Base-by-base conservation (phyloP, 1,139 yeast genomes). In the Yarrowia galli region DNA sequence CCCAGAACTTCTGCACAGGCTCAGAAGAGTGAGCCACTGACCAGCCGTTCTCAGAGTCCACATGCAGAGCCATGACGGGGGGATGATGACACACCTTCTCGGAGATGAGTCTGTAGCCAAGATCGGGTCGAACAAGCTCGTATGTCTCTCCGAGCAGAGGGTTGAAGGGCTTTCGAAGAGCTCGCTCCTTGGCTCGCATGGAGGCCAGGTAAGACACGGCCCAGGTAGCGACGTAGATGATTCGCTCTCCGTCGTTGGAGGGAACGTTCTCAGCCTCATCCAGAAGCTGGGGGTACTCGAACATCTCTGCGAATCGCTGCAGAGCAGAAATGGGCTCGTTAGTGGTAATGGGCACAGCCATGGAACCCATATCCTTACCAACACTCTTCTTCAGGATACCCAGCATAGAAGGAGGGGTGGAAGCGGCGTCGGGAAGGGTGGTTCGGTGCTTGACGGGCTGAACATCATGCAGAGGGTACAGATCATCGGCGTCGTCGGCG, bases 1-100 rank as follows among this genome's bases (percentile, higher is more conserved):
- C 98, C 97, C 98, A 95, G 74, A 91, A 92, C 76, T 92, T 92
- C 74, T 93, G 98, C 38, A 86, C 84, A 0, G 99, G 98, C 40
- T 88, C 83, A 2, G 96, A 87, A 15, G 90, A 84, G 75, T 87
- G 91, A 60, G 84, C 83, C 65, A 92, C 80, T n/a, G 85, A 85
- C 98, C 99, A 95, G 38, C 83, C 79, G 13, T 80, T 78, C 28
- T 38, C 46, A 23, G 91, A 82, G 70, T 93, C 97, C 7, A 87
- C 92, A 75, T 86, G 88, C 49, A 89, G 82, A 1, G 97, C 97
- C 80, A 91, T 87, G 1, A 91, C 85, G 23, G 89, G 91, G 2
- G 98, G 97, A 67, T 90, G 84, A 74, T 92, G 97, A 61, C 85
- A 78, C 18, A 92, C 96, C 75, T 92, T 92, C 76, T 92, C 97